Base-by-base conservation (phyloP, 169 alveolate genomes). In the Eimeria maxima region DNA sequence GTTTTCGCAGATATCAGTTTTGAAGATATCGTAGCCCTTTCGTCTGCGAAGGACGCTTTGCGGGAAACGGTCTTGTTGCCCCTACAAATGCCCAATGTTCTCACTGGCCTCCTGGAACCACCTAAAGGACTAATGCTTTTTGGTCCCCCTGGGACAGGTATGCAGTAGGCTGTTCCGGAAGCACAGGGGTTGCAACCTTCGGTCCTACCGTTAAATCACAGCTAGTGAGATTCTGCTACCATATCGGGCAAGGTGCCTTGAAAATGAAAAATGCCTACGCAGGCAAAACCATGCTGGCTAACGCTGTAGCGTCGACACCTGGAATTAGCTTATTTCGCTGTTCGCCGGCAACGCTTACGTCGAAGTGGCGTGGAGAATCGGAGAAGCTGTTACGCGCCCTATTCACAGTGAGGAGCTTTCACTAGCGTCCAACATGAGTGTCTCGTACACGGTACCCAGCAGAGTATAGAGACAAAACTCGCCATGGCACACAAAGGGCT, bases 61-160 rank as follows among this genome's bases (percentile, higher is more conserved):
- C 98, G 98, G 94, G 99, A 98, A 97, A 99, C 99, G 0, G 99
- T 99, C 33, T 95, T 98, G 65, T 95, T 99, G 96, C 99, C 99
- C 0, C 80, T 98, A 90, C 97, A 97, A 83, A 97, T 98, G 96
- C 99, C 99, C 6, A 98, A 98, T 84, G 97, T 98, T 80, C 98
- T 99, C 95, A 96, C 95, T n/a, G 99, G 99, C 33, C 96, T 99
- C 29, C 96, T 98, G 42, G 98, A 98, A 78, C 99, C 99, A 13
- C 98, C 99, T 98, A 98, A 97, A 90, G 99, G 99, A 18, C 98
- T 99, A 5, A 95, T 98, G 81, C 97, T 99, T 29, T 99, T 98
- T 94, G 99, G 99, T 16, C 99, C 99, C 14, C 99, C 99, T 14
- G 99, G 99, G 20, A 98, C 99, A 24, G 99, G 96, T 94, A 45